Conservation (phyloP, 345 rosid species). For the Aquilaria yunnanensis region DNA sequence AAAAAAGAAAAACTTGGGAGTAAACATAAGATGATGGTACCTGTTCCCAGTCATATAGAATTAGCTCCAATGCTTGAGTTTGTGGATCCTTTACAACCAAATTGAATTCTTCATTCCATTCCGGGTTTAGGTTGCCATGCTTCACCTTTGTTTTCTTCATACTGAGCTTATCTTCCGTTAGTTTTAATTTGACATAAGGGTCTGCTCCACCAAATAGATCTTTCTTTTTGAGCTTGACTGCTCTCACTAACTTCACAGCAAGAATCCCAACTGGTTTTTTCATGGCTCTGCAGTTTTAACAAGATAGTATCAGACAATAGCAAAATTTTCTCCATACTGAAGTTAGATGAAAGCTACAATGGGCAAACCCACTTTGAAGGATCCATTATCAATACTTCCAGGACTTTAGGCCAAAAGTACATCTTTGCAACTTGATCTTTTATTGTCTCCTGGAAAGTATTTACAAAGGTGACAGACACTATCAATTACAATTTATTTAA, state of each 20-base stretch:
- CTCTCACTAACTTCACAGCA: slow-evolving; percentile 61
- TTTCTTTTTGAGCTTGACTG: slow-evolving; percentile 71
- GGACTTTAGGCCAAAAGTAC: slow-evolving; percentile 94
- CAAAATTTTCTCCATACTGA: slow-evolving; percentile 6
- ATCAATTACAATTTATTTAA: not conserved
- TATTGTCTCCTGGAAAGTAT: slow-evolving; percentile 62
- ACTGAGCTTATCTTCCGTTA: slow-evolving; percentile 70
- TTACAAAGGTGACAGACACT: not conserved
- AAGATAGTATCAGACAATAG: slow-evolving; percentile 1
- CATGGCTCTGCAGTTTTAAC: slow-evolving; percentile 43
- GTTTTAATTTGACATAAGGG: slow-evolving; percentile 82
- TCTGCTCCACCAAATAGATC: slow-evolving; percentile 88
- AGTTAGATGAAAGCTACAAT: not conserved
- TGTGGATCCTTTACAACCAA: slow-evolving; percentile 74
- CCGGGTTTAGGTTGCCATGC: slow-evolving; percentile 83
- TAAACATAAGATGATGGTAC: slow-evolving; percentile 20
- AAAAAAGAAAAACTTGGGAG: not conserved
- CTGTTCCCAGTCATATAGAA: slow-evolving; percentile 92
- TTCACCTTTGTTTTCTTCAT: slow-evolving; percentile 74
- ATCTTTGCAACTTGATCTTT: slow-evolving; percentile 92
- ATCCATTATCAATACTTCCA: slow-evolving; percentile 77
- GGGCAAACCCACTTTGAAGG: slow-evolving; percentile 48
- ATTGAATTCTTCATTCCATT: slow-evolving; percentile 88
- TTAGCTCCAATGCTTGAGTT: slow-evolving; percentile 53
- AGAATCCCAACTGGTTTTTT: slow-evolving; percentile 86